Base-by-base conservation (phyloP, 306 rosid genomes). In the Fagus sylvatica region DNA sequence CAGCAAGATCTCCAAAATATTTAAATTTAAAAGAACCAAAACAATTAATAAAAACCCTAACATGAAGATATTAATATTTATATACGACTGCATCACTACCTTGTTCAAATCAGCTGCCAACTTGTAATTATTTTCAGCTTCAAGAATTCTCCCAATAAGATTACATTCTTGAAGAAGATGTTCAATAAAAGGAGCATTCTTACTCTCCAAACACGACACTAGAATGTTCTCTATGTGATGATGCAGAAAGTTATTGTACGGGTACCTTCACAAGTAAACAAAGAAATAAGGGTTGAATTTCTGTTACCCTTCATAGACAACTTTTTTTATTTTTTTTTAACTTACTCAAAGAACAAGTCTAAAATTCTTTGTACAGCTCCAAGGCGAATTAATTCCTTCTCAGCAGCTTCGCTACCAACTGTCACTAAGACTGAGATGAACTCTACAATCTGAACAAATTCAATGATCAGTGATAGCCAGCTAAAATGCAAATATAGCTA, bases 231-330 rank as follows among this genome's bases (percentile, higher is more conserved):
- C 99, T 75, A 90, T 85, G 73, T 91, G 98, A 83, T 91, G 99
- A 87, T 96, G 99, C 82, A 96, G 86, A 81, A 93, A 96, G 79
- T 96, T 96, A 82, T 96, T 96, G 84, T 84, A 96, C 7, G 99
- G 98, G 86, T 96, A 96, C 94, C 99, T 96, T 77, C 30, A 41
- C 33, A 78, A 80, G 60, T 51, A 84, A 85, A 74, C 72, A 80
- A 62, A 9, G 46, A 41, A 78, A 77, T 80, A 80, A 79, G 82
- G 78, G 60, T 72, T 61, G 56, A 67, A 82, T 71, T 34, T 61
- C 62, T 77, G 78, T 74, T 64, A 80, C 19, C 42, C 71, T 60
- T 15, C 11, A 53, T 6, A 65, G 68, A 83, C 40, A 76, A 78
- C 76, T 37, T 17, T 39, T 13, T 57, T 3, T 7, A 2, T 6